These are phyloP conservation scores for Akanthomyces lecanii DNA, from an alignment of 2,329 filamentous ascomycete genomes.

Conservation along the genomic window DNA sequence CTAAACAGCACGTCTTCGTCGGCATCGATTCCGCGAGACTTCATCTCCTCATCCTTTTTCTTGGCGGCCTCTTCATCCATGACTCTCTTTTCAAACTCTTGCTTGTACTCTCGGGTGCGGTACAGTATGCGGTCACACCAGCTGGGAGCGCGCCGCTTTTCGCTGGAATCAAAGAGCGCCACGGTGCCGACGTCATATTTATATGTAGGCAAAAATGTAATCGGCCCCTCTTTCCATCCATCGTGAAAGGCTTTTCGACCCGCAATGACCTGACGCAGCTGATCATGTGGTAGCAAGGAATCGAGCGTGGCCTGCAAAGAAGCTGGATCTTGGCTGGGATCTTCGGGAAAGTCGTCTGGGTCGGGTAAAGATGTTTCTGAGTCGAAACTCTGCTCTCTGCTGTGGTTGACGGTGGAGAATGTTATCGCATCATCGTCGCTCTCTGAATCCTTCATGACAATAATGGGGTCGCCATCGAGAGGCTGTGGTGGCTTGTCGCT, in stretches of 20 bases:
- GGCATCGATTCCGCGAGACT: conserved; percentile 70
- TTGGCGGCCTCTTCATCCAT: conserved; percentile 63
- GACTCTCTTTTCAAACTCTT: conserved; percentile 59
- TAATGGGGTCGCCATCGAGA: conserved; percentile 46
- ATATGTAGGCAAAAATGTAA: conserved; percentile 89
- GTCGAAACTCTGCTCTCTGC: conserved; percentile 35
- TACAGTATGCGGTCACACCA: conserved; percentile 97
- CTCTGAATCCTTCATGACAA: conserved; percentile 42
- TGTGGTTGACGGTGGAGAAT: conserved; percentile 29
- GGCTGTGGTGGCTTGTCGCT: conserved; percentile 33
- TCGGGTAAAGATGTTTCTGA: conserved; percentile 48
- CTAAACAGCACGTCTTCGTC: conserved; percentile 85
- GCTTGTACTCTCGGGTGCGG: conserved; percentile 67
- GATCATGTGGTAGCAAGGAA: conserved; percentile 85
- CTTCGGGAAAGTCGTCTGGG: conserved; percentile 62
- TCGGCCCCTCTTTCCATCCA: conserved; percentile 85
- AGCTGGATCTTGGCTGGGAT: conserved; percentile 71
- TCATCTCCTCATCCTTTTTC: conserved; percentile 81
- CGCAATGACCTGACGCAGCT: conserved; percentile 70
- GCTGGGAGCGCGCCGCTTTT: conserved; percentile 87
- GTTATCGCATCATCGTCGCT: conserved; percentile 44
- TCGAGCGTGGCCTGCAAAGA: conserved; percentile 85
- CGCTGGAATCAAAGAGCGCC: conserved; percentile 88
- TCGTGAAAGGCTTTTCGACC: conserved; percentile 79
- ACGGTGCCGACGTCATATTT: conserved; percentile 97